A percentile compares a stretch with the other conserved stretches of the same genome.
These are phyloP conservation scores for Ceratocystis destructans DNA, from an alignment of 2,329 filamentous ascomycete species.

Conservation along the genomic window DNA sequence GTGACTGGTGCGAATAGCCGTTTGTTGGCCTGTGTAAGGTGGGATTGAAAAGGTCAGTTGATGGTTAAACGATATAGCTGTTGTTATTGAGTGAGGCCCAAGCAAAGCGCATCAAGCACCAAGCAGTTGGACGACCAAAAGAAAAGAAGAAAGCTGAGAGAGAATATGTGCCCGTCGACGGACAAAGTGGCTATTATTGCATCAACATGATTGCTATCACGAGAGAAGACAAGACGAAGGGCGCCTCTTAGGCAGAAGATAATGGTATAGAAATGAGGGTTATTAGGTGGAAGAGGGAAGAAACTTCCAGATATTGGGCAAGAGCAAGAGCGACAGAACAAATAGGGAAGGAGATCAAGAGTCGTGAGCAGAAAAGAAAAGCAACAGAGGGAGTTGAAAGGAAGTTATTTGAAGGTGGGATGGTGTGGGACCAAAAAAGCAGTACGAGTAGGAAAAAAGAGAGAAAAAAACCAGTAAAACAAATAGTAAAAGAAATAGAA, in stretches of 20 bases:
- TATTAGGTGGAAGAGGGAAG: neutral
- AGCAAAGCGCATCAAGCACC: conserved; percentile 9
- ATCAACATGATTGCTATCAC: conserved; percentile 18
- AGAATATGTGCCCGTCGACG: conserved; percentile 15
- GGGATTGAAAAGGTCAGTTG: neutral
- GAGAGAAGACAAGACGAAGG: conserved; percentile 8
- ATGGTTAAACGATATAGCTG: neutral
- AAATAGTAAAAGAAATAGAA: neutral
- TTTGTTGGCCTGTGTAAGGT: neutral
- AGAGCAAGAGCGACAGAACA: conserved; percentile 3
- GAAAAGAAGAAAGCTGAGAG: neutral
- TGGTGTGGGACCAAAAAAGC: conserved; percentile 11
- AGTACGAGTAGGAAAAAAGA: neutral
- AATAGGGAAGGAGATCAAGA: conserved; percentile 8
- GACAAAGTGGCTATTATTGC: conserved; percentile 17
- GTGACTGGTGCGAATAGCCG: neutral
- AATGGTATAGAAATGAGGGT: neutral
- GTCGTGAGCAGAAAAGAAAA: neutral
- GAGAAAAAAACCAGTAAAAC: neutral
- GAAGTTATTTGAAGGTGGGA: conserved; percentile 15
- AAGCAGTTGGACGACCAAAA: conserved; percentile 2
- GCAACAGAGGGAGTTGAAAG: conserved; percentile 11
- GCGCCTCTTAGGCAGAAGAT: conserved; percentile 15
- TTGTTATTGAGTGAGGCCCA: neutral
- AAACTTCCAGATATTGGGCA: neutral